Percentiles rank a stretch among this genome's conserved stretches.
These are phyloP conservation scores for Metarhizium guizhouense DNA, from an alignment of 2,329 filamentous ascomycete genomes.

Conservation along the genomic window DNA sequence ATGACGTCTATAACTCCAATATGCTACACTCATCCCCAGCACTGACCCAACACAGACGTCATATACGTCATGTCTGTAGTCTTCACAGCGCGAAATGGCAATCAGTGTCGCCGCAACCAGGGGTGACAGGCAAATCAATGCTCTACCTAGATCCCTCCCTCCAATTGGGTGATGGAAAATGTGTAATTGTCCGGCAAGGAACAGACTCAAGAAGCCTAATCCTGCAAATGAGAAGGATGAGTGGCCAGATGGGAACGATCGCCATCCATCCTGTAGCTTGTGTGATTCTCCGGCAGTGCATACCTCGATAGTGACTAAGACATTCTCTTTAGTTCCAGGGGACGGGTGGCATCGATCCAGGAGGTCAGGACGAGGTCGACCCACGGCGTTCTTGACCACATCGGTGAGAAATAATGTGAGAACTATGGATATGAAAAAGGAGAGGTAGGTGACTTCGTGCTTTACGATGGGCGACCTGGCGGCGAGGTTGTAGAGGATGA, in stretches of 20 bases:
- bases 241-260: conserved; percentile 75
- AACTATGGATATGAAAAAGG: conserved; percentile 67
- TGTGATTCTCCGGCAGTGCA: conserved; percentile 66
- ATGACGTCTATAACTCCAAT: conserved; percentile 58
- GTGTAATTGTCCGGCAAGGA: conserved; percentile 57
- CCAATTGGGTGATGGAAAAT: conserved; percentile 39
- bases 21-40: conserved; percentile 50
- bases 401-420: conserved; percentile 81
- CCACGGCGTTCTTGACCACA: conserved; percentile 80
- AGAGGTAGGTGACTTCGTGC: conserved; percentile 75
- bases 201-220: conserved; percentile 64
- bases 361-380: conserved; percentile 57
- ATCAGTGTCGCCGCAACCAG: conserved; percentile 57
- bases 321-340: conserved; percentile 34
- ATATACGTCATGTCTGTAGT: conserved; percentile 64
- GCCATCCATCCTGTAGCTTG: conserved; percentile 71
- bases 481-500: conserved; percentile 57
- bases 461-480: conserved; percentile 62
- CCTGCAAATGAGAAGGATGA: conserved; percentile 72
- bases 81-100: conserved; percentile 59
- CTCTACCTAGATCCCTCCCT: conserved; percentile 44
- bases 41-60: conserved; percentile 55
- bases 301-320: conserved; percentile 55
- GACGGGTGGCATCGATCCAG: conserved; percentile 71
- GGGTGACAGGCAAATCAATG: conserved; percentile 48